Evolutionary conservation across 78 protist genomes (phyloP), one percentile per base, ranked within the genome.

Genomic region (Isochrysis galbana): DNA sequence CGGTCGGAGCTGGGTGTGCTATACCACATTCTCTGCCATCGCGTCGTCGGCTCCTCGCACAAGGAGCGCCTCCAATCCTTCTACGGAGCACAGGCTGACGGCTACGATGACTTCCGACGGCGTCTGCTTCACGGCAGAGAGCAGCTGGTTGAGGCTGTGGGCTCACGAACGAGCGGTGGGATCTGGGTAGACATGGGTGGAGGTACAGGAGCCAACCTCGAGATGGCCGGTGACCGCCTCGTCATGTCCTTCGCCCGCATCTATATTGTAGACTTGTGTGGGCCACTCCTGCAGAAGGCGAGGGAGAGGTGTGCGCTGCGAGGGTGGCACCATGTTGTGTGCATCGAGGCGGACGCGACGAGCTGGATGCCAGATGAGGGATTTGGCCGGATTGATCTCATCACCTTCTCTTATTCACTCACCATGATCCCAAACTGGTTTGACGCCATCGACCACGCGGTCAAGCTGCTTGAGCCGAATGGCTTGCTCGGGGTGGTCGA

Each of bases 181-280:
- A 39, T 87, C 48, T 87, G 91, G 91, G 77, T 87, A 25, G 91
- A 87, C 77, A 36, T 87, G 41, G 91, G 91, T 42, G 91, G 91
- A 70, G 91, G 91, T n/a, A 87, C 91, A 3, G 91, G 42, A 11
- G 72, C 72, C 47, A 87, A 87, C 77, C 77, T 87, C 34, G 91
- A 87, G 91, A 48, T 87, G 72, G 25, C 25, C 39, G 74, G 74
- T 5, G 74, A 67, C 74, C n/a, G 25, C 77, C 22, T 77, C 46
- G 41, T 51, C 70, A 55, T 48, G 91, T 42, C 55, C 51, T 87
- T 87, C 77, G 54, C 91, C 5, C 48, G 55, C 80, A 39, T 87
- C 23, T 87, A 55, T 46, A 22, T 87, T 29, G 91, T 87, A 23
- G 91, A 87, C 77, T 21, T 87, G 61, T 87, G 72, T 11, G 61